Base-by-base conservation (phyloP, 2,329 filamentous ascomycete species). In the Cordyceps cicadae region DNA sequence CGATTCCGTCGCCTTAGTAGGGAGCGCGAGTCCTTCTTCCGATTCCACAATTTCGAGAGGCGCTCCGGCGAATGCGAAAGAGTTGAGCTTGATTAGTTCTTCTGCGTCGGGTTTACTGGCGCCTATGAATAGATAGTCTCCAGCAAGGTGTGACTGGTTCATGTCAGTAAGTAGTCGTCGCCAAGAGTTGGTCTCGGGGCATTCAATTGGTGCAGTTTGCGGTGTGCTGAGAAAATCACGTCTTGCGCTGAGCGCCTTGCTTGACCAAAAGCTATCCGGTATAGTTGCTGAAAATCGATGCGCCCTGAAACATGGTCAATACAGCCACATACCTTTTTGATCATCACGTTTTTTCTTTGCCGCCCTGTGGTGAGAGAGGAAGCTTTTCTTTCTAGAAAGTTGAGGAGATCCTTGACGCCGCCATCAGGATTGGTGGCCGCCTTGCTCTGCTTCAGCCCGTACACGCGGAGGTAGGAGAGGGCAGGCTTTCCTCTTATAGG, bases 291-390 rank as follows among this genome's bases (percentile, higher is more conserved):
- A 78, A 57, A 43, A 52, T 60, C 56, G 61, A 32, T 54, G 53
- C 61, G 62, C 57, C 70, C 70, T 71, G 68, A 67, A 66, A 68
- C 62, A 62, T 65, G 62, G 69, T 74, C 69, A 70, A 71, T 68
- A 62, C 65, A 65, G 64, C 59, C 73, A 88, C 87, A 84, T 89
- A 92, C 89, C 86, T 90, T 90, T 76, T 84, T 86, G 64, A 92
- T 86, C 70, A 80, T 85, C 67, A 89, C 77, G 66, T 78, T 76
- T 68, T 81, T 78, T 68, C 76, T 69, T 70, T 68, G 67, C 52
- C 63, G 67, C 62, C 69, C 67, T 39, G 78, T 78, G 62, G 76
- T 76, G 67, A 84, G 77, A 65, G 79, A 75, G 60, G 80, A 79
- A 52, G 87, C 82, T 72, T 90, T 90, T 68, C 86, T 84, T 74